Evolutionary conservation across 768 basidiomycete genomes (phyloP).

Genomic region (Leccinellum rugosiceps): DNA sequence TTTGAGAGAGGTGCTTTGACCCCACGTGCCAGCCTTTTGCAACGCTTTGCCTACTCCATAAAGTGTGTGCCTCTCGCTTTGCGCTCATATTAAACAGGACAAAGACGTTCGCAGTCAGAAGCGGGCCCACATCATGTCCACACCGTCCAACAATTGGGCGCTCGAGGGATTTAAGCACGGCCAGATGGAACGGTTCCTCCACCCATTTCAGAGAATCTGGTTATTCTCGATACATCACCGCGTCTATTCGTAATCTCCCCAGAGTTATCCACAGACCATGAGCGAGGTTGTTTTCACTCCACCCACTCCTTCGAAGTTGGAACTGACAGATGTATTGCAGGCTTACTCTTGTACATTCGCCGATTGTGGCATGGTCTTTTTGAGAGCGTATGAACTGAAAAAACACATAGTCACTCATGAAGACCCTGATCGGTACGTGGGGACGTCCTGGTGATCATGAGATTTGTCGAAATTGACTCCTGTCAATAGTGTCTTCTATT

Average conservation of each 20-base stretch:
- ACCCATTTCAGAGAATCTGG: conserved; percentile 10
- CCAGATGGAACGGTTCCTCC: not conserved
- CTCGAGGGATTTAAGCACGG: conserved; percentile 12
- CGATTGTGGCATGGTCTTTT: conserved; percentile 4
- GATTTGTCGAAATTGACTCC: not conserved
- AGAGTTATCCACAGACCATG: conserved; percentile 3
- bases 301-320: not conserved
- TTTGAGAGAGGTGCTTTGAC: conserved; percentile 1
- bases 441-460: not conserved
- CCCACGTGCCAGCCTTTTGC: not conserved
- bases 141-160: not conserved
- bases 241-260: not conserved
- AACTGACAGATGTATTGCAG: not conserved
- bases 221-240: conserved; percentile 1
- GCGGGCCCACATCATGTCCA: conserved; percentile 1
- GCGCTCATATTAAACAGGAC: not conserved
- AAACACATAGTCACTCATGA: conserved; percentile 12
- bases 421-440: conserved; percentile 4
- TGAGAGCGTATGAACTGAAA: conserved; percentile 4
- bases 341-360: not conserved
- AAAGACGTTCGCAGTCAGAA: not conserved
- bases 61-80: conserved; percentile 2
- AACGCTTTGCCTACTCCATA: not conserved
- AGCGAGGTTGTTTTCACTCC: not conserved
- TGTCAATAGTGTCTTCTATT: conserved; percentile 9